Percentiles rank a stretch among this genome's conserved stretches.
These are phyloP conservation scores for Orbilia ellipsospora DNA, from an alignment of 2,329 filamentous ascomycete species.

Conservation along the genomic window DNA sequence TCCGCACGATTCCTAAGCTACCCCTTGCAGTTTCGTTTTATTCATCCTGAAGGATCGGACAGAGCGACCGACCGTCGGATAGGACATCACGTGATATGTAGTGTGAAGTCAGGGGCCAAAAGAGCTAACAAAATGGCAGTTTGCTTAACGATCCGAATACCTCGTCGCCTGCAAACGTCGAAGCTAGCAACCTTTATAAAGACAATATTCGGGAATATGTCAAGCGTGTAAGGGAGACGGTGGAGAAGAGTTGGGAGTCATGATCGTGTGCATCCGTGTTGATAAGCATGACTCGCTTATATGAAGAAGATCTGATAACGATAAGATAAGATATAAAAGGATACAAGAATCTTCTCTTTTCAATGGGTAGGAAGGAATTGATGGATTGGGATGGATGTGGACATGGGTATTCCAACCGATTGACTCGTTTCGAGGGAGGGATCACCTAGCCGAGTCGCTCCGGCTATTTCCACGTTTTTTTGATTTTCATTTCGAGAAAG, in stretches of 20 bases:
- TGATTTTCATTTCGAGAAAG: conserved; percentile 4
- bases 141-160: conserved; percentile 97
- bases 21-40: not conserved
- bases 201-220: conserved; percentile 97
- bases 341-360: not conserved
- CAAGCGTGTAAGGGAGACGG: conserved; percentile 93
- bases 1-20: conserved; percentile 36
- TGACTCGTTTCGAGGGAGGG: conserved; percentile 4
- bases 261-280: conserved; percentile 16
- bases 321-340: conserved; percentile 35
- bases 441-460: conserved; percentile 31
- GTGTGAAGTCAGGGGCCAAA: not conserved
- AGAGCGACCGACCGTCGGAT: conserved; percentile 9
- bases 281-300: not conserved
- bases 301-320: not conserved
- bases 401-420: too few species aligned
- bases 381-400: too few species aligned
- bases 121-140: conserved; percentile 66
- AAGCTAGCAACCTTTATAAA: conserved; percentile 97
- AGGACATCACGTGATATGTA: conserved; percentile 30
- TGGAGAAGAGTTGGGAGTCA: conserved; percentile 97
- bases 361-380: too few species aligned
- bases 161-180: conserved; percentile 96
- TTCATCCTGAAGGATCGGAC: not conserved
- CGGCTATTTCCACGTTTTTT: conserved; percentile 28